These are phyloP conservation scores for Amoeboaphelidium protococcarum DNA, from an alignment of 371 early-diverging fungal genomes.

Conservation along the genomic window DNA sequence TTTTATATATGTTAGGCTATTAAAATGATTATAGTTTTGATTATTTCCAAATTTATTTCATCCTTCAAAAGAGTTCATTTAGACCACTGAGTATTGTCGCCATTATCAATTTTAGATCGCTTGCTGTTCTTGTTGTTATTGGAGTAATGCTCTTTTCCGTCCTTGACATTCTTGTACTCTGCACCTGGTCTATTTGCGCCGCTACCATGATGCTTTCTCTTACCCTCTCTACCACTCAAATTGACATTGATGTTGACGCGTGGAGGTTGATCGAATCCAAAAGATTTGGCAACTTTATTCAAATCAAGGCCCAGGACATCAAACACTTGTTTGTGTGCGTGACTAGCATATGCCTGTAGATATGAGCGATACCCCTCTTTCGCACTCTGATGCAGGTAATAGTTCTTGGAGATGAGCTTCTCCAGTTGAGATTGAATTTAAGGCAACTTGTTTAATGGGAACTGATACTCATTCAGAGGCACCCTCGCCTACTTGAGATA, in stretches of 20 bases:
- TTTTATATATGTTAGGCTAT: not conserved
- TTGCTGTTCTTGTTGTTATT: too few species aligned
- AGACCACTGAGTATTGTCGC: too few species aligned
- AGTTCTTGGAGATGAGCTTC: conserved; percentile 85
- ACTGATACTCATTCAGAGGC: conserved; percentile 90
- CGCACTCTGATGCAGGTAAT: conserved; percentile 94
- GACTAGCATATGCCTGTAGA: conserved; percentile 88
- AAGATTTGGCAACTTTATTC: conserved; percentile 69
- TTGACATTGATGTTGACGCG: conserved; percentile 66
- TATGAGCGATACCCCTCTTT: conserved; percentile 88
- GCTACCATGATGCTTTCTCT: too few species aligned
- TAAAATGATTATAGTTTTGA: too few species aligned
- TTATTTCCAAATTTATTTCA: too few species aligned
- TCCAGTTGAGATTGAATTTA: conserved; percentile 89
- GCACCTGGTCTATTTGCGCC: not conserved
- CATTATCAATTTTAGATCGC: too few species aligned
- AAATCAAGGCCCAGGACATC: conserved; percentile 75
- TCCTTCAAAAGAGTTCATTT: too few species aligned
- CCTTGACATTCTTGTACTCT: not conserved
- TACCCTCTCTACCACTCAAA: conserved; percentile 8
- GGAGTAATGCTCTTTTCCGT: too few species aligned
- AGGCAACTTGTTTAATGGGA: conserved; percentile 73
- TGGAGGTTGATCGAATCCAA: conserved; percentile 87
- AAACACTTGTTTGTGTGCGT: conserved; percentile 83
- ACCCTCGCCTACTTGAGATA: conserved; percentile 91